Base-by-base conservation (phyloP, 371 early-diverging fungal genomes). In the Circinella minor region DNA sequence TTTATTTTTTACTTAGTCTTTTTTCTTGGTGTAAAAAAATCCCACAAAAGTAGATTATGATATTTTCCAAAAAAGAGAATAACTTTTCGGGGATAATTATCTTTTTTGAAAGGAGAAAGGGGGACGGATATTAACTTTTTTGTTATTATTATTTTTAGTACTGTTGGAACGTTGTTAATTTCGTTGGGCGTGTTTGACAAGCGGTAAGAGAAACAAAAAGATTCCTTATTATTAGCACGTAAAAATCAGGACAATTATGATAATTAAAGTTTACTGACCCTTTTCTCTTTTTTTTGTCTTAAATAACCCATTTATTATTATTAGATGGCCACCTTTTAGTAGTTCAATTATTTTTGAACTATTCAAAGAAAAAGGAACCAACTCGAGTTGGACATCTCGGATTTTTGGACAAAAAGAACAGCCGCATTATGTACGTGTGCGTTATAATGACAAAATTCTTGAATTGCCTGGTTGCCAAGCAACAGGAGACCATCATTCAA, bases 291-390 rank as follows among this genome's bases (percentile, higher is more conserved):
- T 36, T 43, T 63, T 9, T 36, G 11, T 11, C 37, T 59, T 11
- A n/a, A n/a, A n/a, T n/a, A 43, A 9, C 10, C 13, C 51, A 66
- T 18, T 5, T 62, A 36, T 67, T 27, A 27, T 27, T 27, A 27
- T 27, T 27, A 72, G 76, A 74, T 88, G 86, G 87, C 86, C 87
- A 18, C 82, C 81, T 8, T 85, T 84, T 71, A 79, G 80, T 11
- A 80, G 84, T 47, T 77, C 87, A 57, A 64, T 92, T 20, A 82
- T 92, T 65, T 78, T 94, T 60, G 94, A 94, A 79, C 72, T 93
- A 36, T 87, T 91, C 61, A 82, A 90, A 70, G 68, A 79, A 60
- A 71, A 77, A 57, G n/a, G 51, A n/a, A 17, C 17, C 63, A 49
- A 48, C 48, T 62, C 43, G 68, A 55, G 51, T 51, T 51, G 51